Evolutionary conservation across 164 flowering plant species (phyloP).

Genomic region (Vitis cinerea): DNA sequence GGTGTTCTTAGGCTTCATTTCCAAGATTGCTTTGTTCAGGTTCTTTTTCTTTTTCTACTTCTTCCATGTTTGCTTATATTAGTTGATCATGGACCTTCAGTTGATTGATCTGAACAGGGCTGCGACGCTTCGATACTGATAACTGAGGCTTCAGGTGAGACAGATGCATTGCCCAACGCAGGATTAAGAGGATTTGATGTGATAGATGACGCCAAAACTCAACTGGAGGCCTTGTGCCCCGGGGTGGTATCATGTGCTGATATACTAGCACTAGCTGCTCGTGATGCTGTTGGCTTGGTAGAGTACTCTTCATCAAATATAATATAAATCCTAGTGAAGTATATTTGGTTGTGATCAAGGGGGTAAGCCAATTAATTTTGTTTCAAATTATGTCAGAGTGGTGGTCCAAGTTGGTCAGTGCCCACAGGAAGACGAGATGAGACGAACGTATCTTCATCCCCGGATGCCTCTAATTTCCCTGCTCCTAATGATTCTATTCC

Average conservation of each 20-base stretch:
- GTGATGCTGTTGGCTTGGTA: conserved; percentile 76
- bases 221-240: conserved; percentile 60
- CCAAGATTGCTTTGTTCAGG: conserved; percentile 81
- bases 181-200: conserved; percentile 71
- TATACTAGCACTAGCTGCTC: conserved; percentile 69
- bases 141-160: conserved; percentile 48
- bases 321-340: too few relatives aligned
- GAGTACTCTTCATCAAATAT: too few relatives aligned
- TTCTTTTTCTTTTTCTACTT: neutral
- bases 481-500: conserved; percentile 56
- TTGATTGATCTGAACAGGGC: conserved; percentile 38
- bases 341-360: too few relatives aligned
- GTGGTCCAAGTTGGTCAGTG: conserved; percentile 67
- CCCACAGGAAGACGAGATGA: conserved; percentile 80
- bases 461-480: conserved; percentile 57
- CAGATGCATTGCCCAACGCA: conserved; percentile 47
- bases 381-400: conserved; percentile 28
- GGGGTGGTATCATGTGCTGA: conserved; percentile 79
- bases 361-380: too few relatives aligned
- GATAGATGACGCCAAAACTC: conserved; percentile 66
- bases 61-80: neutral
- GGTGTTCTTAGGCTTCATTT: conserved; percentile 68
- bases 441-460: conserved; percentile 41
- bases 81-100: neutral
- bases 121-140: conserved; percentile 76